Evolutionary conservation across 73 alveolate species (phyloP).

Genomic region (Paramecium bursaria): DNA sequence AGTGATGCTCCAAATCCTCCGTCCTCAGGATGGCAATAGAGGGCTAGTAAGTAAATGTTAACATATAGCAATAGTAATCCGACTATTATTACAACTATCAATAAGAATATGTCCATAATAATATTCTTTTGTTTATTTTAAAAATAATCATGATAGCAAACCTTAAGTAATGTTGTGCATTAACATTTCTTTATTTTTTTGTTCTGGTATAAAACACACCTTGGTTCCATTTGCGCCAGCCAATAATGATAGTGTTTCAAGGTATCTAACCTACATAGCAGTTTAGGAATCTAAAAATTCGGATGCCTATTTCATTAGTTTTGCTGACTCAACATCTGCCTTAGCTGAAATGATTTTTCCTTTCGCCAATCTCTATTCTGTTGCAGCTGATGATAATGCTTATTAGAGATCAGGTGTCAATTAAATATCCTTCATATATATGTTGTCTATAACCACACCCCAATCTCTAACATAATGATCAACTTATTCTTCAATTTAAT

Average conservation of each 20-base stretch:
- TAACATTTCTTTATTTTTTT: constrained; percentile 23
- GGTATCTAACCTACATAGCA: constrained; percentile 71
- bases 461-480: constrained; percentile 69
- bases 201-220: constrained; percentile 57
- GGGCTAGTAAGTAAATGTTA: constrained; percentile 70
- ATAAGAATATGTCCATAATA: constrained; percentile 64
- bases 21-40: constrained; percentile 77
- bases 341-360: constrained; percentile 56
- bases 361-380: constrained; percentile 64
- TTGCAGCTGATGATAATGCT: constrained; percentile 67
- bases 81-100: constrained; percentile 40
- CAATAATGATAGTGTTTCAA: constrained; percentile 40
- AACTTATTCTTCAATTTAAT: constrained; percentile 51
- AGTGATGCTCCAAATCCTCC: constrained; percentile 74
- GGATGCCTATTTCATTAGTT: constrained; percentile 59
- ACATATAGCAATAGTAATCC: constrained; percentile 46
- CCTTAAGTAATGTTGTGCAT: constrained; percentile 59
- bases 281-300: constrained; percentile 68
- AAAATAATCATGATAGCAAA: constrained; percentile 15
- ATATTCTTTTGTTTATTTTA: neutral
- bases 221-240: constrained; percentile 50
- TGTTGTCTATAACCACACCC: constrained; percentile 59
- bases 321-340: constrained; percentile 71
- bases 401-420: constrained; percentile 44
- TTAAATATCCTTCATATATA: constrained; percentile 38